Evolutionary conservation across 2,329 filamentous ascomycete species (phyloP).

Genomic region (Pseudogymnoascus sp.): DNA sequence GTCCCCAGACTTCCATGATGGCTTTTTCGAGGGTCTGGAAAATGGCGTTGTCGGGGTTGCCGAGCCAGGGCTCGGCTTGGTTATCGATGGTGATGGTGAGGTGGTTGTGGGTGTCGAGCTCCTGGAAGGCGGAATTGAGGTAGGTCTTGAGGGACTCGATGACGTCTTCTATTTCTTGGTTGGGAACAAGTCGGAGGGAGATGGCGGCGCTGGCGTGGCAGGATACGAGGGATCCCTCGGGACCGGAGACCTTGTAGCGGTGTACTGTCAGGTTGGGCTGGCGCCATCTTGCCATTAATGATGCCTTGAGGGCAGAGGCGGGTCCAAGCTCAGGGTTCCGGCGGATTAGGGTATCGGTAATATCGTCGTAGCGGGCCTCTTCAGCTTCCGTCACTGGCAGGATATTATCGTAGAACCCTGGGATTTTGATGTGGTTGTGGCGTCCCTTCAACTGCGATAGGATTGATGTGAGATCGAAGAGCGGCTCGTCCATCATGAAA

Average conservation of each 20-base stretch:
- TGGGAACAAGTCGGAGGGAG: conserved; percentile 85
- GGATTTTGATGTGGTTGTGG: conserved; percentile 74
- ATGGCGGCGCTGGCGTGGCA: conserved; percentile 80
- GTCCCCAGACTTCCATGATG: conserved; percentile 76
- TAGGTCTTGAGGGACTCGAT: conserved; percentile 58
- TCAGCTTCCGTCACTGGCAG: conserved; percentile 67
- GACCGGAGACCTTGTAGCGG: conserved; percentile 83
- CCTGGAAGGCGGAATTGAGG: conserved; percentile 60
- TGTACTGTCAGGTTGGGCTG: conserved; percentile 93
- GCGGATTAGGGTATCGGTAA: conserved; percentile 65
- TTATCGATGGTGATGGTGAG: conserved; percentile 82
- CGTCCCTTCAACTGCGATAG: conserved; percentile 74
- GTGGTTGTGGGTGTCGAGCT: conserved; percentile 70
- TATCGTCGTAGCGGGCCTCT: conserved; percentile 73
- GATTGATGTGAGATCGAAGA: conserved; percentile 82
- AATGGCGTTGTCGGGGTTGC: conserved; percentile 81
- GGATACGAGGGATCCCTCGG: conserved; percentile 86
- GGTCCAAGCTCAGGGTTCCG: conserved; percentile 54
- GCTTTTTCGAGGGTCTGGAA: conserved; percentile 83
- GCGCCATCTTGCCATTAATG: conserved; percentile 88
- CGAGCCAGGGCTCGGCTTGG: conserved; percentile 91
- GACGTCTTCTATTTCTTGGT: conserved; percentile 78
- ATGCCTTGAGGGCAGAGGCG: conserved; percentile 65
- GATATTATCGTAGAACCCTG: conserved; percentile 81
- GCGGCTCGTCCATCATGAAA: conserved; percentile 76